phyloP scores from a whole-genome alignment of 192 early-diverging fungal genomes.

The Coemansia sp. region DNA sequence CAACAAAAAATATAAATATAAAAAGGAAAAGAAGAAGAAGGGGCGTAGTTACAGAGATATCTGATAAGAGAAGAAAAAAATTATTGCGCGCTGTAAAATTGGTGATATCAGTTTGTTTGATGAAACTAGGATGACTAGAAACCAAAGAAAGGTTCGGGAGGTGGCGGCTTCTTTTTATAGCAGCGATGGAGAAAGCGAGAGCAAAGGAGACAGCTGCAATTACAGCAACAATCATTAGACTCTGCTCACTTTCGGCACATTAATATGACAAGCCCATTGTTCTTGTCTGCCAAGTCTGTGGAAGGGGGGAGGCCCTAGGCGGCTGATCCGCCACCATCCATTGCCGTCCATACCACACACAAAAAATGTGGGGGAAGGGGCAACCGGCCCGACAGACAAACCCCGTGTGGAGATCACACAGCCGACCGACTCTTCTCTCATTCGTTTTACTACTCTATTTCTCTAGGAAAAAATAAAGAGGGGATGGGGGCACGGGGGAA shows the following conservation, averaged over 20 bases:
- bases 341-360: neutral
- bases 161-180: neutral
- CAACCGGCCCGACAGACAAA: neutral
- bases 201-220: slow-evolving; percentile 32
- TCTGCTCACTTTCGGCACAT: slow-evolving; percentile 17
- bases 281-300: neutral
- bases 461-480: neutral
- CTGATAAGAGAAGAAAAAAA: neutral
- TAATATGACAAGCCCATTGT: slow-evolving; percentile 3
- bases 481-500: slow-evolving; percentile 1
- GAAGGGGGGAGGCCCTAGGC: neutral
- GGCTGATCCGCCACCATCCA: slow-evolving; percentile 11
- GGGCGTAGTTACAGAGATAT: neutral
- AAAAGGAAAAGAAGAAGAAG: neutral
- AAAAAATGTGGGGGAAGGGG: neutral
- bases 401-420: neutral
- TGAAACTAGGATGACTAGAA: too few relatives aligned
- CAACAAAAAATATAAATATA: neutral
- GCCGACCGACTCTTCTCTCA: neutral
- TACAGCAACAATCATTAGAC: slow-evolving; percentile 58
- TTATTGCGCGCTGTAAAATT: neutral
- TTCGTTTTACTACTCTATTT: neutral
- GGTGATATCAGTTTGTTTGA: slow-evolving; percentile 34
- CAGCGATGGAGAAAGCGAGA: neutral
- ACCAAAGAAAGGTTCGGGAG: neutral